Conservation (phyloP, 371 early-diverging fungal species). For the Ordospora pajunii region DNA sequence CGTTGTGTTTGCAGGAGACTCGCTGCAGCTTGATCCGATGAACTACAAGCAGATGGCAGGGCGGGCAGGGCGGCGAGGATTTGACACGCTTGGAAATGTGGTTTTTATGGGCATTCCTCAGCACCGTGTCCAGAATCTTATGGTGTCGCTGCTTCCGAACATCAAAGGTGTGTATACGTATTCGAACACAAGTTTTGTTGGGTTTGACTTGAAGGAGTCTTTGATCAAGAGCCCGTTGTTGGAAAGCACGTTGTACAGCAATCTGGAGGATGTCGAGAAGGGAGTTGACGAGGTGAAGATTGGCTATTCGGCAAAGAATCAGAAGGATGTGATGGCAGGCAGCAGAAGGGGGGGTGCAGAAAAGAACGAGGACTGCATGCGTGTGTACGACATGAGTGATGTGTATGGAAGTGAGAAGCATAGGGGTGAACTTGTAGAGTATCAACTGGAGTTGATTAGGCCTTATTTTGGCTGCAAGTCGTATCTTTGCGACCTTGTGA, state of each 20-base stretch:
- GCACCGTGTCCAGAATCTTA: conserved; percentile 55
- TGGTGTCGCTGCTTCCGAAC: conserved; percentile 63
- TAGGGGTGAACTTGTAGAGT: conserved; percentile 27
- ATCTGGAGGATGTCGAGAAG: neutral
- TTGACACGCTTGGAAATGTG: conserved; percentile 64
- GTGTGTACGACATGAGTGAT: neutral
- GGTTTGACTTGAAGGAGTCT: conserved; percentile 54
- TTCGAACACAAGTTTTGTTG: conserved; percentile 61
- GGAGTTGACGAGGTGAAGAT: neutral
- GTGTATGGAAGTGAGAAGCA: neutral
- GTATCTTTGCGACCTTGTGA: conserved; percentile 44
- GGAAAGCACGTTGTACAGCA: neutral
- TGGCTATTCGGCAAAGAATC: neutral
- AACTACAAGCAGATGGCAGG: conserved; percentile 64
- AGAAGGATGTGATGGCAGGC: neutral
- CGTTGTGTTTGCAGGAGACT: conserved; percentile 64
- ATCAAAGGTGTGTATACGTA: conserved; percentile 63
- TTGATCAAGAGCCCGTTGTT: conserved; percentile 33
- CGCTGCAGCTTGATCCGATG: conserved; percentile 62
- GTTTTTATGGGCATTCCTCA: conserved; percentile 62
- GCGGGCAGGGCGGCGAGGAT: conserved; percentile 65
- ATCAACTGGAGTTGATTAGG: conserved; percentile 1
- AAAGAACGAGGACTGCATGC: neutral
- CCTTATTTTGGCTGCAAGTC: neutral
- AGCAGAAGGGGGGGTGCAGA: neutral